Evolutionary conservation across 139 green algal species (phyloP), one percentile per base, ranked within the genome.

Genomic region (Chlorella ohadii): DNA sequence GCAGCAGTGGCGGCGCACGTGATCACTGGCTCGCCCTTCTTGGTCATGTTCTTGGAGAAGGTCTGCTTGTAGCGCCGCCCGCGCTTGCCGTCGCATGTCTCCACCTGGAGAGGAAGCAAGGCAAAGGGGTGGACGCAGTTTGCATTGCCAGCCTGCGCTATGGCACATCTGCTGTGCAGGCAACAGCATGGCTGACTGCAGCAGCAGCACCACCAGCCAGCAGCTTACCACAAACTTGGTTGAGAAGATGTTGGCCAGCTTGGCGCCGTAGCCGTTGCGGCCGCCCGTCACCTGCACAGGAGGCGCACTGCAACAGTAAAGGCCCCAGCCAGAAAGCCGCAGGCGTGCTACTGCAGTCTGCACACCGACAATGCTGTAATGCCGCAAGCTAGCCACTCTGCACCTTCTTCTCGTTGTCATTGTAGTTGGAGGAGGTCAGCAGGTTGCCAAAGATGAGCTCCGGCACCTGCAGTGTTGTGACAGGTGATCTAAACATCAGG

Each of bases 211-310:
- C 44, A 51, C 44, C 44, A 51, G 44, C 44, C 44, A 51, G 44
- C 44, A 51, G 9, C 51, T 9, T 13, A 59, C 88, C 22, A 94
- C 85, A 76, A 99, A 99, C 85, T 98, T 94, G 0, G 89, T 98
- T 36, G 97, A 99, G 90, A 99, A 99, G 84, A 99, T 99, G 94
- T 99, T 99, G 74, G 97, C 93, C 36, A 99, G 93, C 93, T 99
- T 99, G 73, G 97, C 97, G 44, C 97, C 97, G 80, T 98, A 99
- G 23, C 97, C 97, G 84, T 99, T 99, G 55, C 97, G 91, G 4
- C 97, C 97, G 28, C 97, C 97, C n/a, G 95, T 99, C 59, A 97
- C 91, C 93, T 99, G 89, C n/a, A 20, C 22, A 33, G 7, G 23
- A 39, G 16, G 39, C 0, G 28, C 25, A 55, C 36, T 4, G 13